phyloP scores from a whole-genome alignment of 768 basidiomycete genomes.

The Boletus eberwhitei region DNA sequence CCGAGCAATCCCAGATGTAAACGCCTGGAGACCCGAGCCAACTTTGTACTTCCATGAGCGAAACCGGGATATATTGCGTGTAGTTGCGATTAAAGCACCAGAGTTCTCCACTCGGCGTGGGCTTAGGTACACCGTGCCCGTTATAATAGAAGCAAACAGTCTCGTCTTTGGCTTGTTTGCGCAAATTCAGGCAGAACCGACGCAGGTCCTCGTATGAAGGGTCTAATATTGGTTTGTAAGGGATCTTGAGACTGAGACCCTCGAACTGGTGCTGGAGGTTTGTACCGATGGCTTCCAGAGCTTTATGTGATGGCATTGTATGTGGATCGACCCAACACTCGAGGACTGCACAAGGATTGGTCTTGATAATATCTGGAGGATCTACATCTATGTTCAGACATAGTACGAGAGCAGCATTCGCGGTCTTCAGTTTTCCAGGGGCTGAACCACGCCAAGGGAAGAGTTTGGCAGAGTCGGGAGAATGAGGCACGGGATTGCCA shows the following conservation, averaged over 20 bases:
- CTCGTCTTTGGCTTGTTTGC: conserved; percentile 90
- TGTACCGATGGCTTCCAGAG: conserved; percentile 87
- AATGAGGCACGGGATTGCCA: conserved; percentile 76
- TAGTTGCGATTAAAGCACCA: conserved; percentile 99
- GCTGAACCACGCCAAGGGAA: conserved; percentile 78
- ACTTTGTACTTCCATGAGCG: conserved; percentile 85
- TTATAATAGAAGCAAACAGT: conserved; percentile 97
- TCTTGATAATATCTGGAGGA: conserved; percentile 97
- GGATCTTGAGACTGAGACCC: conserved; percentile 88
- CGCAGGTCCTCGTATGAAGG: conserved; percentile 93
- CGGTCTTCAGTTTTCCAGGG: conserved; percentile 86
- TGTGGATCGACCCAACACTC: conserved; percentile 99
- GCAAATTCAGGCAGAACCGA: conserved; percentile 76
- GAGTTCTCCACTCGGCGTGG: conserved; percentile 91
- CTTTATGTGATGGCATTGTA: conserved; percentile 87
- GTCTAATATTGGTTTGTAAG: conserved; percentile 92
- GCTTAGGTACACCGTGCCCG: conserved; percentile 96
- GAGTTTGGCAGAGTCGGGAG: conserved; percentile 61
- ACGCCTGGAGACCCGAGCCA: conserved; percentile 96
- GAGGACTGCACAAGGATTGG: conserved; percentile 88
- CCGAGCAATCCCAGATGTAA: conserved; percentile 98
- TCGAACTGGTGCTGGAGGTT: conserved; percentile 96
- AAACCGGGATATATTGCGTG: conserved; percentile 98
- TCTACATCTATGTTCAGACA: conserved; percentile 98
- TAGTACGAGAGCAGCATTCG: conserved; percentile 82